These are phyloP conservation scores for Astragalus glycyphyllos DNA, from an alignment of 306 rosid species.

Conservation along the genomic window DNA sequence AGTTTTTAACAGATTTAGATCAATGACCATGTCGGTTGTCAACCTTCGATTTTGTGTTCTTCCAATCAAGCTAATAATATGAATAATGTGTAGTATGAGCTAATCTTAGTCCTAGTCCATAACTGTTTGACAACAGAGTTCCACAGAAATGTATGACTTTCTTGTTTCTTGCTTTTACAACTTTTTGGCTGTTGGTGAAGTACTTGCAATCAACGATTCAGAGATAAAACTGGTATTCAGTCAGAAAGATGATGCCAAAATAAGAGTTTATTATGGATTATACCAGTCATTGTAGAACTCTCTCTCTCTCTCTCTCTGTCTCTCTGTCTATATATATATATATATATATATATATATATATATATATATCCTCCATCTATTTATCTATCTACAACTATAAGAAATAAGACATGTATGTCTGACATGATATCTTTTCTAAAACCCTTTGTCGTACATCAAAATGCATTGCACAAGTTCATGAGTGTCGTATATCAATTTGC, in stretches of 20 bases:
- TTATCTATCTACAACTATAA: neutral
- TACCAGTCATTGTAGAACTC: conserved; percentile 6
- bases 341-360: too few relatives aligned
- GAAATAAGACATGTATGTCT: conserved; percentile 11
- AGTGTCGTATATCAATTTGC: neutral
- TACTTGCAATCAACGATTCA: neutral
- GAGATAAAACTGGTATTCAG: neutral
- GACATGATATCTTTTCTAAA: conserved; percentile 7
- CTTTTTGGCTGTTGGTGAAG: conserved; percentile 12
- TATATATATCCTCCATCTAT: too few relatives aligned
- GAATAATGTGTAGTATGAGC: neutral
- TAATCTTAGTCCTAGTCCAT: conserved; percentile 6
- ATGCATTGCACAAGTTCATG: conserved; percentile 36
- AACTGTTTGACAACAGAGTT: conserved; percentile 13
- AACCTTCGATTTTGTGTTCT: neutral
- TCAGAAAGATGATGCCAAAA: neutral
- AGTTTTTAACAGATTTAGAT: neutral
- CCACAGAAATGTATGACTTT: conserved; percentile 10
- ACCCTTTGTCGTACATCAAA: neutral
- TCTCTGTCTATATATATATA: too few relatives aligned
- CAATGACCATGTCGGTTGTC: neutral
- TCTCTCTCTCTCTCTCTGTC: too few relatives aligned
- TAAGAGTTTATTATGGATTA: conserved; percentile 14
- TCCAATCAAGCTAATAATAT: conserved; percentile 12
- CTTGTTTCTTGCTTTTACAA: conserved; percentile 11